A percentile compares a stretch with the other conserved stretches of the same genome.
Evolutionary conservation across 2,329 filamentous ascomycete genomes (phyloP).

Genomic region (Neonectria neomacrospora): DNA sequence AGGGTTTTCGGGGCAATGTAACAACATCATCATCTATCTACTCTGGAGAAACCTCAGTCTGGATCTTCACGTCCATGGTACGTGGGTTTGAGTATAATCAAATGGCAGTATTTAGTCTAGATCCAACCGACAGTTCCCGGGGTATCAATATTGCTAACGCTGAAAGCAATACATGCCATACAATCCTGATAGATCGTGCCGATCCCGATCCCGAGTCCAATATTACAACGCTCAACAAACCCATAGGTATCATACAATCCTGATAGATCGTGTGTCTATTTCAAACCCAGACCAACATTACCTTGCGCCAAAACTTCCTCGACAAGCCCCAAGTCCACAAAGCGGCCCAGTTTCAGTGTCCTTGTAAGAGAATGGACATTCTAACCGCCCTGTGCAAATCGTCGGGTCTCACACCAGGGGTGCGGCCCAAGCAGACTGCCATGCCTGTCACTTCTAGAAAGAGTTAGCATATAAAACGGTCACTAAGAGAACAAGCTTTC

Average conservation of each 20-base stretch:
- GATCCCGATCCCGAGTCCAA: neutral
- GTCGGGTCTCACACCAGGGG: conserved; percentile 52
- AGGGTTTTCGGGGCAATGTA: too few species aligned
- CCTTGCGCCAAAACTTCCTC: neutral
- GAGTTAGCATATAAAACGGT: conserved; percentile 11
- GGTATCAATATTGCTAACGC: conserved; percentile 25
- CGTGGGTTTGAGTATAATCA: neutral
- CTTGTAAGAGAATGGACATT: conserved; percentile 31
- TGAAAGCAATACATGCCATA: neutral
- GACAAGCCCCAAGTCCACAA: neutral
- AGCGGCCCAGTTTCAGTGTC: neutral
- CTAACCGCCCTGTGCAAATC: conserved; percentile 50
- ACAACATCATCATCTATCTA: too few species aligned
- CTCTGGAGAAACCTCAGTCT: too few species aligned
- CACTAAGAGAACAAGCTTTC: neutral
- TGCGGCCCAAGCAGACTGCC: conserved; percentile 54
- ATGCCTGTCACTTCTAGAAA: conserved; percentile 49
- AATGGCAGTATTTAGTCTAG: neutral
- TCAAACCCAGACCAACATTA: neutral
- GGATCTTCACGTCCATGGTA: too few species aligned
- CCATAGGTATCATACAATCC: neutral
- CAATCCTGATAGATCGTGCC: neutral
- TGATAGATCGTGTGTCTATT: neutral
- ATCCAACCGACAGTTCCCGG: conserved; percentile 7
- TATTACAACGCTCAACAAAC: neutral